Conservation (phyloP, 179 eudicot species). For the Vitellaria paradoxa region DNA sequence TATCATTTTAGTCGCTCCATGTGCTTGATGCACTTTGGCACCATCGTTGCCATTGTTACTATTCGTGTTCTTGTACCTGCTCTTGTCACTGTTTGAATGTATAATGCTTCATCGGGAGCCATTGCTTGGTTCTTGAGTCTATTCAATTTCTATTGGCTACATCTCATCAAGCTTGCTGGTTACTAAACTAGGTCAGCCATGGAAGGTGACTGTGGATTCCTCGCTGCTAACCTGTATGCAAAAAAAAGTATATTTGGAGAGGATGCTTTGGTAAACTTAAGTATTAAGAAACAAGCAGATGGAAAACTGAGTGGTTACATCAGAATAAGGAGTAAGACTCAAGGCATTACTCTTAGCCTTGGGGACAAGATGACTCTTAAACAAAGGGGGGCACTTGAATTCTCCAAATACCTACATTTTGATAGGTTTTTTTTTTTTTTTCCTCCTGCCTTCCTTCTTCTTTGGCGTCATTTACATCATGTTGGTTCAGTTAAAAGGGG, state of each 20-base stretch:
- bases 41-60: too few species aligned
- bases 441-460: constrained; percentile 21
- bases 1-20: background rate
- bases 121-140: background rate
- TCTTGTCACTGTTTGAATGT: background rate
- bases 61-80: background rate
- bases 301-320: constrained; percentile 88
- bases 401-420: constrained; percentile 16
- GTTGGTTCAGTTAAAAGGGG: constrained; percentile 3
- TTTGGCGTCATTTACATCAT: constrained; percentile 28
- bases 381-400: constrained; percentile 53
- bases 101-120: background rate
- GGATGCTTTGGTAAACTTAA: constrained; percentile 85
- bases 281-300: constrained; percentile 81
- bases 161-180: background rate
- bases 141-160: background rate
- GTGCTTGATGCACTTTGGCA: background rate
- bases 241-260: constrained; percentile 87
- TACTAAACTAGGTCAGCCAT: constrained; percentile 50
- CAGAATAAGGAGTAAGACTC: constrained; percentile 93
- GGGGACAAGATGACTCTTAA: constrained; percentile 91
- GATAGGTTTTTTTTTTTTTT: constrained; percentile 8
- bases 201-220: constrained; percentile 64
- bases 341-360: constrained; percentile 86
- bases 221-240: constrained; percentile 75